Evolutionary conservation across 805 yeast species (phyloP), one percentile per base, ranked within the genome.

Genomic region (Barnettozyma vustinii): DNA sequence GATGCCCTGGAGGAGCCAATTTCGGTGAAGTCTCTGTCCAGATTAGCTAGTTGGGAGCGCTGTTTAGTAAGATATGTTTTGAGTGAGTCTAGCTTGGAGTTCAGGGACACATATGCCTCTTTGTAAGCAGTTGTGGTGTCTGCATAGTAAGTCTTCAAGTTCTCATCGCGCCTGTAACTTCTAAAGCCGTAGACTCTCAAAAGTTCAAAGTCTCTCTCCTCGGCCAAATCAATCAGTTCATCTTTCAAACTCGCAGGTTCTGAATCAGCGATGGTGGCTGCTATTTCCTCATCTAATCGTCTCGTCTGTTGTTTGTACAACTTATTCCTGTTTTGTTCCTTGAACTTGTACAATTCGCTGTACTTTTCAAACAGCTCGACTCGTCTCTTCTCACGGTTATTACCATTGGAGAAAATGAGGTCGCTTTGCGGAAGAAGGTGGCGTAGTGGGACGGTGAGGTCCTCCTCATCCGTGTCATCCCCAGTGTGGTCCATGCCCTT

Each of bases 61-160:
- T 66, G 73, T 40, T 57, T 63, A 18, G 54, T 39, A 19, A 71
- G 57, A 45, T 66, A 67, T 15, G 54, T 54, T 50, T 70, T 70
- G 26, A 67, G 51, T 40, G 60, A 67, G 7, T 61, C 57, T 45
- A 71, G 52, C 35, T 69, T 57, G 1, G 50, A 50, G 16, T 65
- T 54, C 42, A 67, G 49, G 5, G 59, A 63, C 2, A 59, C 49
- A 55, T 46, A 59, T 41, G 47, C 63, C 36, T 47, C 66, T 51
- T 51, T 48, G 48, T 66, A 63, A 2, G 59, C 49, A 37, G 61
- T 66, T 16, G 57, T 21, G 3, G 60, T 42, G 26, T 62, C 66
- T 8, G 57, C 50, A 16, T 63, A 52, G 46, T 56, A 68, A 6
- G 51, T 49, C 13, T 54, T 55, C 32, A 61, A 27, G 9, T 60